Evolutionary conservation across 108 stramenopile species (phyloP).

Genomic region (Skeletonema menzelii): DNA sequence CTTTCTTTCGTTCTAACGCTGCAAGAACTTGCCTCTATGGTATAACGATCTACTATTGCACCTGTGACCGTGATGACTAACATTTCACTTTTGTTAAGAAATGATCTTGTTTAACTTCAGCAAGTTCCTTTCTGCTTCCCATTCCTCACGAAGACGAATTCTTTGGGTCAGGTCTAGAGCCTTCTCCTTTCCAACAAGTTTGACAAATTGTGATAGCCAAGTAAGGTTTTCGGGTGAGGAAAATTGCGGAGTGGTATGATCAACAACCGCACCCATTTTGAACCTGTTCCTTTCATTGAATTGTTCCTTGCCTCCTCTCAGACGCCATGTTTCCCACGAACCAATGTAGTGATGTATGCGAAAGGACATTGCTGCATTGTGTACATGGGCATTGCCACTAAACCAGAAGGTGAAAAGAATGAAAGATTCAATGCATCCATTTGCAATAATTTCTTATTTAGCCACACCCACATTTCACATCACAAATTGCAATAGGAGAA

Average conservation of each 20-base stretch:
- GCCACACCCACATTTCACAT: too few species aligned
- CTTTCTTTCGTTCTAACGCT: too few species aligned
- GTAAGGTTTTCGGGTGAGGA: not conserved
- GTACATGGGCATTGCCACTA: not conserved
- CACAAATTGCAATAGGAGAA: too few species aligned
- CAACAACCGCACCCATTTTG: not conserved
- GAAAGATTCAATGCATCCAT: too few species aligned
- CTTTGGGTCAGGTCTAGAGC: slow-evolving; percentile 3
- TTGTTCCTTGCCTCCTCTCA: not conserved
- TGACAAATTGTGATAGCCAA: slow-evolving; percentile 10
- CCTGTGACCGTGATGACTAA: too few species aligned
- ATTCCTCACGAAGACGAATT: slow-evolving; percentile 3
- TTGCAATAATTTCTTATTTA: too few species aligned
- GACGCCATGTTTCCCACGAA: slow-evolving; percentile 4
- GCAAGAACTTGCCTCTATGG: too few species aligned
- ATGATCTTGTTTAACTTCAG: not conserved
- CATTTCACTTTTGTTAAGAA: too few species aligned
- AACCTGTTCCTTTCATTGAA: not conserved
- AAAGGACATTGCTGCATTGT: slow-evolving; percentile 10
- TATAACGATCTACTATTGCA: too few species aligned
- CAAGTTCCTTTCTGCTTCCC: not conserved
- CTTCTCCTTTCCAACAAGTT: slow-evolving; percentile 15
- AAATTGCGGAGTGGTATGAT: not conserved
- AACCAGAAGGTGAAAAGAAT: too few species aligned
- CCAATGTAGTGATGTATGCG: slow-evolving; percentile 10